Percentiles rank a stretch among this genome's conserved stretches.
phyloP scores from a whole-genome alignment of 2,329 filamentous ascomycete genomes.

The Tolypocladium paradoxum region DNA sequence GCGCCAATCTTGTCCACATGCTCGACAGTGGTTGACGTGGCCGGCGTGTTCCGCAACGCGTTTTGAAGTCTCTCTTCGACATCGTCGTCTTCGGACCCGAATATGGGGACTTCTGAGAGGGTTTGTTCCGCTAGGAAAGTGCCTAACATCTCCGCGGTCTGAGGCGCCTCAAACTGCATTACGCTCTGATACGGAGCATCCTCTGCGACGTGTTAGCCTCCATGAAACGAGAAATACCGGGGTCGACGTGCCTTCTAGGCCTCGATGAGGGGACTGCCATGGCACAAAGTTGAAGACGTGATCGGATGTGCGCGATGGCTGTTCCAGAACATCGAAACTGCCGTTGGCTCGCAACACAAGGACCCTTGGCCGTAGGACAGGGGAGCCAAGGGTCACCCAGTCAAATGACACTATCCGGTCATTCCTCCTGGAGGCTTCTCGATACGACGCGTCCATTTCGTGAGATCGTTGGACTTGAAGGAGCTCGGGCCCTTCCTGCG shows the following conservation, averaged over 20 bases:
- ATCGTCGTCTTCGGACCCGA: conserved; percentile 39
- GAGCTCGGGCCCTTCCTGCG: conserved; percentile 44
- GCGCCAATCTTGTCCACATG: conserved; percentile 24
- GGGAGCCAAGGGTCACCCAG: conserved; percentile 50
- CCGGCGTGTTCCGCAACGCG: conserved; percentile 23
- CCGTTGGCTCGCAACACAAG: conserved; percentile 51
- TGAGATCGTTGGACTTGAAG: conserved; percentile 48
- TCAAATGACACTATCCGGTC: conserved; percentile 58
- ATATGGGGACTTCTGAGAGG: conserved; percentile 43
- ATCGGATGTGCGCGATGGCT: conserved; percentile 45
- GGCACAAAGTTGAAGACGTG: conserved; percentile 51
- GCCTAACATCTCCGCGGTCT: conserved; percentile 41
- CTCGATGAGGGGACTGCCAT: conserved; percentile 49
- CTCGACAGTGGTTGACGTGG: conserved; percentile 22
- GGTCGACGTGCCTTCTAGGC: conserved; percentile 35
- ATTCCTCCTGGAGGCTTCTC: conserved; percentile 38
- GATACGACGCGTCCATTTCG: conserved; percentile 50
- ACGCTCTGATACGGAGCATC: conserved; percentile 40
- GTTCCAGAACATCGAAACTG: conserved; percentile 50
- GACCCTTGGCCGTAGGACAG: conserved; percentile 44
- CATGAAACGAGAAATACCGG: neutral
- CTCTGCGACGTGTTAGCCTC: conserved; percentile 24
- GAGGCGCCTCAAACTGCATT: conserved; percentile 47
- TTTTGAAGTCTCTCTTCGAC: conserved; percentile 30
- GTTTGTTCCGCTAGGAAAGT: conserved; percentile 43